phyloP scores from a whole-genome alignment of 1,284 basidiomycete genomes.

The Athelia sp. region DNA sequence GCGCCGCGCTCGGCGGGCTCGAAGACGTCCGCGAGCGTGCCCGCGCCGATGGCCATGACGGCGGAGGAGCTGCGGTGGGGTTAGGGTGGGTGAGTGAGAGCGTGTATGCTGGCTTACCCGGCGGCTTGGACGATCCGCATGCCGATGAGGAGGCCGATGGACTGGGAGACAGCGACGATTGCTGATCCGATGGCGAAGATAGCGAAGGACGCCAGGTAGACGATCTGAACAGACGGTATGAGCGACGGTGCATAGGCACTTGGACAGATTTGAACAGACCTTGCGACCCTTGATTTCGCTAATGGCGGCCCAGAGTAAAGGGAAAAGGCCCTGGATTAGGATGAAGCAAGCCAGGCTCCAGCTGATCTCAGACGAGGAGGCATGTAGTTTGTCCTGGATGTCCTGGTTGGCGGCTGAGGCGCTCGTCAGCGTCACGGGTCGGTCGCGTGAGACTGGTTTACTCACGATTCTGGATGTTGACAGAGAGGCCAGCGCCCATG shows the following conservation, averaged over 20 bases:
- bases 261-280: too few relatives aligned
- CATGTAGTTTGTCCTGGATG: slow-evolving; percentile 61
- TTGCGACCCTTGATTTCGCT: slow-evolving; percentile 81
- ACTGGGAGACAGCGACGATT: slow-evolving; percentile 55
- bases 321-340: slow-evolving; percentile 67
- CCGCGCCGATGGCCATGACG: slow-evolving; percentile 76
- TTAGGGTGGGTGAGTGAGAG: neutral
- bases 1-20: slow-evolving; percentile 75
- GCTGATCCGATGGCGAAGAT: slow-evolving; percentile 62
- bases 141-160: slow-evolving; percentile 63
- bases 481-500: slow-evolving; percentile 65
- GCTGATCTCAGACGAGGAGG: slow-evolving; percentile 66
- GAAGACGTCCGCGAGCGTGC: slow-evolving; percentile 79
- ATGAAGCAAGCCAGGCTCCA: slow-evolving; percentile 77
- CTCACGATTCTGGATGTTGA: slow-evolving; percentile 68
- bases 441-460: neutral
- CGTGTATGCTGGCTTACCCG: slow-evolving; percentile 35
- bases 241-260: too few relatives aligned
- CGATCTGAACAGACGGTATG: too few relatives aligned
- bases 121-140: slow-evolving; percentile 68
- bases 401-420: slow-evolving; percentile 57
- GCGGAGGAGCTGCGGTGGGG: slow-evolving; percentile 56
- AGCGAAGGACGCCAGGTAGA: slow-evolving; percentile 60
- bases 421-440: neutral
- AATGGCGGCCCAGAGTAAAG: slow-evolving; percentile 66